Base-by-base conservation (phyloP, 2,329 filamentous ascomycete species). In the Catunica adiposa region DNA sequence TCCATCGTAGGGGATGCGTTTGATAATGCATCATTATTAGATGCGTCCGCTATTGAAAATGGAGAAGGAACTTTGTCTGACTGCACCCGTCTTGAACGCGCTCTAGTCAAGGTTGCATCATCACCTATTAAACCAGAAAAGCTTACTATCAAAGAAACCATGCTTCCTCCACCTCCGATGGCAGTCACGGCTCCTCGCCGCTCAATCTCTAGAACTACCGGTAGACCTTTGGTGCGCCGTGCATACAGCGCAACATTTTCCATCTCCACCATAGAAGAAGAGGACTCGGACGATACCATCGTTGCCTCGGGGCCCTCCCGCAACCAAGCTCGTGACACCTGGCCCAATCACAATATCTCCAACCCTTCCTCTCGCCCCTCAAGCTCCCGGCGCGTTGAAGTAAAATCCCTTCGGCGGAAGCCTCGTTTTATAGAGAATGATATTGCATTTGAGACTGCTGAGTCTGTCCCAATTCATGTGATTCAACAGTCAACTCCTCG, bases 221-320 rank as follows among this genome's bases (percentile, higher is more conserved):
- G 34, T 34, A 51, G 56, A 3, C 42, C 31, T 14, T 31, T 44
- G 11, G 23, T 31, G 20, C 56, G 53, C 40, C 47, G 53, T 3
- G 47, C 53, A 15, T 55, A 47, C 17, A 58, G 53, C 26, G 53
- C 25, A 6, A 58, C 47, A 5, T 31, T 48, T 20, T 55, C 53
- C 15, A 58, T 58, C 25, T 58, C 53, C 9, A 58, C 56, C 15
- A 58, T 58, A 34, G 56, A 58, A 38, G 53, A 58, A 38, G 56
- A 58, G 51, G 40, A 55, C 53, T 58, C 56, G 8, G 56, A 58
- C 50, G 56, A 58, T 55, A 58, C 56, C 15, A 55, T 58, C 48
- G 56, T 54, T 14, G 56, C 54, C 9, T 11, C 20, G 20, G 22
- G 31, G 23, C 40, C 56, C 25, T 53, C 38, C 23, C 56, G 54